Conservation (phyloP, 352 stramenopile species). For the Globisporangium canariense region DNA sequence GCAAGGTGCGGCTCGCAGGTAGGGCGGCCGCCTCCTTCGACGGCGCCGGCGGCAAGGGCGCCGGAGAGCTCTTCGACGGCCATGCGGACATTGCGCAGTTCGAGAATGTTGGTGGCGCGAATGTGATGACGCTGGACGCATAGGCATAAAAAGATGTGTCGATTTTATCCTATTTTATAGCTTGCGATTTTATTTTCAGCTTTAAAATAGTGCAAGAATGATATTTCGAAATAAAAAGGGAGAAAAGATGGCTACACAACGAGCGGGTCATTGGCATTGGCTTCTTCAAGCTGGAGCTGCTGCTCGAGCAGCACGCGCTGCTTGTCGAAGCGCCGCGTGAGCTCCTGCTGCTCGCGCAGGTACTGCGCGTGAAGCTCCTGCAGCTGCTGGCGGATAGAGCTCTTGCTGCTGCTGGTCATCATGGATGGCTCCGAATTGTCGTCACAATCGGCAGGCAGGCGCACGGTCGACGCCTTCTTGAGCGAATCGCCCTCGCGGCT, state of each 20-base stretch:
- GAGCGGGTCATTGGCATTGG: slow-evolving; percentile 12
- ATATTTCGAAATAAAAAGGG: neutral
- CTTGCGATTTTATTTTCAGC: neutral
- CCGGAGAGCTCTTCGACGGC: slow-evolving; percentile 50
- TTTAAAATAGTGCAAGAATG: neutral
- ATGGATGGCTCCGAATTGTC: neutral
- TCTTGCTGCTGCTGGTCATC: slow-evolving; percentile 13
- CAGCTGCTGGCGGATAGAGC: slow-evolving; percentile 40
- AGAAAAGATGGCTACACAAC: slow-evolving; percentile 10
- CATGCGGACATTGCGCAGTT: slow-evolving; percentile 73
- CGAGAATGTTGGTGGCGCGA: slow-evolving; percentile 70
- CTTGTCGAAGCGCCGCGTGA: slow-evolving; percentile 37
- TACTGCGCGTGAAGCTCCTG: slow-evolving; percentile 55
- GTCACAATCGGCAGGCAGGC: slow-evolving; percentile 10
- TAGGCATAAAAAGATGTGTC: slow-evolving; percentile 17
- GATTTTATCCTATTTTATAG: neutral
- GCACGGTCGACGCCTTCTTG: slow-evolving; percentile 19
- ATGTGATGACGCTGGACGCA: slow-evolving; percentile 80
- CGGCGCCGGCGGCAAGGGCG: slow-evolving; percentile 19
- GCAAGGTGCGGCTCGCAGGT: slow-evolving; percentile 68
- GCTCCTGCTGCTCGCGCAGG: slow-evolving; percentile 34
- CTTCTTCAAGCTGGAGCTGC: slow-evolving; percentile 30
- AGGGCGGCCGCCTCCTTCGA: slow-evolving; percentile 15
- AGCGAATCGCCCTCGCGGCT: slow-evolving; percentile 16
- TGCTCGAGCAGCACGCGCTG: slow-evolving; percentile 47